Evolutionary conservation across 2,329 filamentous ascomycete genomes (phyloP), one percentile per base, ranked within the genome.

Genomic region (Emmonsiellopsis sp.): DNA sequence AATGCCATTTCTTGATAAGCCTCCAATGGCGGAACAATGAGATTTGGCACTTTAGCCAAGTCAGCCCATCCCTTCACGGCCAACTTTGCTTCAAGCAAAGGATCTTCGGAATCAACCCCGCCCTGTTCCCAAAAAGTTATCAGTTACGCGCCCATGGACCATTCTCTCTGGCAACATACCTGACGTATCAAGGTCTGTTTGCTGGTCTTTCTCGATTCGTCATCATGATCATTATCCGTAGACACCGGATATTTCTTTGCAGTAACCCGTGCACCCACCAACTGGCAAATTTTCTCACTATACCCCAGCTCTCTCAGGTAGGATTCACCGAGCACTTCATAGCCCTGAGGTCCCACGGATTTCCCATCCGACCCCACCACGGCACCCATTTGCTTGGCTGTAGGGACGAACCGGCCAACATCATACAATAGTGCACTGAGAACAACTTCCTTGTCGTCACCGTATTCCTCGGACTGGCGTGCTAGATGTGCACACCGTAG

Each of bases 191-290:
- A 27, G 21, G 21, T 3, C 21, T 27, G 21, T 27, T 27, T 27
- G 21, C 21, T 27, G 21, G 21, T 27, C 21, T 27, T 27, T 27
- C 21, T 27, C 17, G 17, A 17, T 17, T 17, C 17, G 17, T 17
- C 17, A 17, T 17, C 17, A 17, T 17, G 17, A 17, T 17, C 17
- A 5, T 27, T 27, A 27, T 27, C 21, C 21, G 21, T 27, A 27
- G 21, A 27, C 21, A 27, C 21, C 21, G 21, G 21, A 27, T 27
- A 27, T 27, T 27, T 27, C 21, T 66, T 66, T 2, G 64, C 63
- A 61, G 64, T 65, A 36, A 66, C 64, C 55, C 66, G 64, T 2
- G 62, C 61, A 2, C 63, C 64, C 33, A 67, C 64, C 13, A 66
- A 46, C 39, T 59, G 55, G 47, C 63, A 64, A 2, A 67, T 55